Evolutionary conservation across 2,329 filamentous ascomycete species (phyloP).

Genomic region (Penicillium crustosum): DNA sequence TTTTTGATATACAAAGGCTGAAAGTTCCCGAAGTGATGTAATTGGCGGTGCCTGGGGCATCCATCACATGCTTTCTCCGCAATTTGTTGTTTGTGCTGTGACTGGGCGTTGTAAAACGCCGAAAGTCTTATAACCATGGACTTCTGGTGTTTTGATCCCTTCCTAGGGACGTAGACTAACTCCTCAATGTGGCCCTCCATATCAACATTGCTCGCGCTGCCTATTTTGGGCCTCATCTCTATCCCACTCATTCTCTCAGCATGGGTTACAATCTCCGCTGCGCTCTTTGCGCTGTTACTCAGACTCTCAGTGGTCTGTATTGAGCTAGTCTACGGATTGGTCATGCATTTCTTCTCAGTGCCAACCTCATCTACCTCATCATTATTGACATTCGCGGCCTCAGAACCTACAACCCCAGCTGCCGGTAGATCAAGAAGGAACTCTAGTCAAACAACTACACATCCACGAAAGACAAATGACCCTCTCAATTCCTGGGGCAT

Average conservation of each 20-base stretch:
- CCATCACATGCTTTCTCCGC: conserved; percentile 12
- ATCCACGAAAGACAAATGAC: conserved; percentile 14
- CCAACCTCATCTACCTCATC: conserved; percentile 29
- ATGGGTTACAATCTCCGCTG: conserved; percentile 61
- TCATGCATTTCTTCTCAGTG: conserved; percentile 55
- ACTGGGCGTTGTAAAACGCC: not conserved
- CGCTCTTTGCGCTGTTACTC: conserved; percentile 61
- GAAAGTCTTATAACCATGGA: not conserved
- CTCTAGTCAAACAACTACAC: conserved; percentile 21
- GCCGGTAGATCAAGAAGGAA: conserved; percentile 26
- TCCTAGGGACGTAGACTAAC: not conserved
- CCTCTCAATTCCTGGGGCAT: conserved; percentile 8
- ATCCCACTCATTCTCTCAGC: conserved; percentile 64
- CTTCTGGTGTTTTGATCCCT: not conserved
- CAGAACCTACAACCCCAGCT: conserved; percentile 29
- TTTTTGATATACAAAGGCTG: not conserved
- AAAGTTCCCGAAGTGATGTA: conserved; percentile 6
- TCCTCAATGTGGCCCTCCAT: conserved; percentile 33
- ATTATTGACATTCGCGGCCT: conserved; percentile 31
- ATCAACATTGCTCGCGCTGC: conserved; percentile 52
- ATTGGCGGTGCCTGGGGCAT: conserved; percentile 15
- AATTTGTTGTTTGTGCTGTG: not conserved
- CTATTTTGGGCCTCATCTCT: conserved; percentile 63
- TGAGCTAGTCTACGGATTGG: conserved; percentile 59
- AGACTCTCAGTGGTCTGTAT: conserved; percentile 63